Conservation (phyloP, 2,329 filamentous ascomycete genomes). For the Aspergillus phoenicis region DNA sequence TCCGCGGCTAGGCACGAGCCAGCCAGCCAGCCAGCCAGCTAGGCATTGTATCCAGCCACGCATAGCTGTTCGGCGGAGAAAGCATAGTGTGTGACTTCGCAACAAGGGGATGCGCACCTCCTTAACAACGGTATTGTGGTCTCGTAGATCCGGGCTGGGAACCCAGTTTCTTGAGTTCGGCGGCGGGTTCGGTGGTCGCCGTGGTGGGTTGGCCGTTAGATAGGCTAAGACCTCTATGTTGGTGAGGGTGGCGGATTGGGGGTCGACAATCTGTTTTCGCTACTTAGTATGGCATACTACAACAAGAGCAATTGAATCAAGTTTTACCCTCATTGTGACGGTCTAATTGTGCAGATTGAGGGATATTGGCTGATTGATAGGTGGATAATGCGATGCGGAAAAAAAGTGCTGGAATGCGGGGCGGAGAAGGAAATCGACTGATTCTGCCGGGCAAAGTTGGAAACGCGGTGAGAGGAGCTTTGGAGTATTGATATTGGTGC, state of each 20-base stretch:
- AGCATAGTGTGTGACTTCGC: not conserved
- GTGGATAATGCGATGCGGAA: not conserved
- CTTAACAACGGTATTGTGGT: slow-evolving; percentile 50
- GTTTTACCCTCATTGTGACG: slow-evolving; percentile 28
- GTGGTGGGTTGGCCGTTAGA: slow-evolving; percentile 44
- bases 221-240: slow-evolving; percentile 50
- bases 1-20: not conserved
- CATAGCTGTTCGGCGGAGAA: not conserved
- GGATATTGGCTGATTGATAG: not conserved
- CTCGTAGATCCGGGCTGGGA: slow-evolving; percentile 47
- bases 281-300: not conserved
- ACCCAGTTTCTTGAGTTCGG: slow-evolving; percentile 41
- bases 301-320: not conserved
- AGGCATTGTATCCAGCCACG: not conserved
- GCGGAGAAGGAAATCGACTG: slow-evolving; percentile 2
- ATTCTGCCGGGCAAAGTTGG: not conserved
- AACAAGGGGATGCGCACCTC: slow-evolving; percentile 36
- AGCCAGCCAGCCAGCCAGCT: no score
- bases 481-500: not conserved
- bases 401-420: slow-evolving; percentile 16
- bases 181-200: slow-evolving; percentile 43
- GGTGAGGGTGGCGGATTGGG: slow-evolving; percentile 48
- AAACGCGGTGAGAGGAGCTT: not conserved
- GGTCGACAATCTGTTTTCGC: slow-evolving; percentile 44
- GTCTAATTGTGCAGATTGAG: not conserved